Evolutionary conservation across 257 asterid species (phyloP).

Genomic region (Ligustrum vulgare): DNA sequence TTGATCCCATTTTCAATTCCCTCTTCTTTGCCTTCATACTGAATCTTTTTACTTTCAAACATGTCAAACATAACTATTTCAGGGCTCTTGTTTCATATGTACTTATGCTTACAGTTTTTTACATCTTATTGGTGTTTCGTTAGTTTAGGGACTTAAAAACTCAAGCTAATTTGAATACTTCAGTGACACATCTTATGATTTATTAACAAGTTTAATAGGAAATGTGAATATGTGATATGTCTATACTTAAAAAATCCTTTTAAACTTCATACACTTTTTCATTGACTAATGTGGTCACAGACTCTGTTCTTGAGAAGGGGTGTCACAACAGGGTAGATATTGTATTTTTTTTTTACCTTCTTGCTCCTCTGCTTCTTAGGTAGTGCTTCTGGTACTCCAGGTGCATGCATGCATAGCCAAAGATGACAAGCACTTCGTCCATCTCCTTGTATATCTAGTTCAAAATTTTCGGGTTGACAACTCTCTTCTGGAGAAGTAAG

Average conservation of each 20-base stretch:
- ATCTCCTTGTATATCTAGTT: constrained; percentile 71
- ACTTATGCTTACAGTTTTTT: background rate
- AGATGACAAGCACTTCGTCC: constrained; percentile 78
- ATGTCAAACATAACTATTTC: background rate
- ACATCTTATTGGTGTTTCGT: background rate
- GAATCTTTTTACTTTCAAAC: background rate
- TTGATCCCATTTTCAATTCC: background rate
- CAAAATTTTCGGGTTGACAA: constrained; percentile 72
- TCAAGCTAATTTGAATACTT: background rate
- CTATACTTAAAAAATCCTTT: background rate
- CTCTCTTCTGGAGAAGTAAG: constrained; percentile 95
- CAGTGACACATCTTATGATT: background rate
- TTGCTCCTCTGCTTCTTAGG: constrained; percentile 43
- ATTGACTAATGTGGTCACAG: constrained; percentile 4
- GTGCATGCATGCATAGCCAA: constrained; percentile 98
- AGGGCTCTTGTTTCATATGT: background rate
- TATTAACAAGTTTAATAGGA: constrained; percentile 4
- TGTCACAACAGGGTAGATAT: background rate
- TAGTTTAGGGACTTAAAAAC: background rate
- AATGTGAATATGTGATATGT: too few relatives aligned
- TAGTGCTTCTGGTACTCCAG: constrained; percentile 92
- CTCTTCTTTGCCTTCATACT: background rate
- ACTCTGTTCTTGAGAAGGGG: background rate
- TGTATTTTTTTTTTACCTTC: constrained; percentile 13
- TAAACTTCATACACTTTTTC: constrained; percentile 8